Conservation (phyloP, 1,284 basidiomycete species). For the Xerocomus cyaneibrunnescens region DNA sequence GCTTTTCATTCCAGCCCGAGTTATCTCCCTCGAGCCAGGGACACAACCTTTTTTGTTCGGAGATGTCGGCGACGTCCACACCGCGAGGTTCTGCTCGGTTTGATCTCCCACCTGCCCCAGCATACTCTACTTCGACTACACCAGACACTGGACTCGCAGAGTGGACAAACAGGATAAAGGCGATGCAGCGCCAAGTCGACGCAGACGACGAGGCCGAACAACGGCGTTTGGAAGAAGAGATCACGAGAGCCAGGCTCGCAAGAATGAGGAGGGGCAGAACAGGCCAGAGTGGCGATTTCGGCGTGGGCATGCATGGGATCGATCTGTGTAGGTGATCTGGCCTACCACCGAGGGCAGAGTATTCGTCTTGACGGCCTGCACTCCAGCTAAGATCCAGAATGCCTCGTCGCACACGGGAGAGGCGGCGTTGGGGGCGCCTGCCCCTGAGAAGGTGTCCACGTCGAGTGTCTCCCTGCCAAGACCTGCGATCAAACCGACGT, state of each 20-base stretch:
- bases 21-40: not conserved
- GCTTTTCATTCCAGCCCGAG: not conserved
- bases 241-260: slow-evolving; percentile 65
- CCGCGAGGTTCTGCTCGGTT: slow-evolving; percentile 38
- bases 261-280: slow-evolving; percentile 57
- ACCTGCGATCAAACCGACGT: slow-evolving; percentile 12
- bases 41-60: not conserved
- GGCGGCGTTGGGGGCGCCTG: slow-evolving; percentile 9
- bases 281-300: slow-evolving; percentile 42
- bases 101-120: slow-evolving; percentile 39
- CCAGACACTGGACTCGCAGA: slow-evolving; percentile 67
- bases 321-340: slow-evolving; percentile 34
- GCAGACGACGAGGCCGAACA: slow-evolving; percentile 76
- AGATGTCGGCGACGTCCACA: slow-evolving; percentile 29
- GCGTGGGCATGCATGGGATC: slow-evolving; percentile 39
- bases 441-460: slow-evolving; percentile 4
- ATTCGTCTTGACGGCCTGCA: slow-evolving; percentile 8
- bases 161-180: slow-evolving; percentile 77
- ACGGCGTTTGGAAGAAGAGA: slow-evolving; percentile 71
- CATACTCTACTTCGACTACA: slow-evolving; percentile 28
- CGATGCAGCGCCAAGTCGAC: slow-evolving; percentile 74
- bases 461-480: slow-evolving; percentile 15
- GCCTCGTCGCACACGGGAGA: slow-evolving; percentile 2
- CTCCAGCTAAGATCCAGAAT: slow-evolving; percentile 29
- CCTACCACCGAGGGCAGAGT: not conserved